Evolutionary conservation across 2,329 filamentous ascomycete genomes (phyloP).

Genomic region (Neonectria sp.): DNA sequence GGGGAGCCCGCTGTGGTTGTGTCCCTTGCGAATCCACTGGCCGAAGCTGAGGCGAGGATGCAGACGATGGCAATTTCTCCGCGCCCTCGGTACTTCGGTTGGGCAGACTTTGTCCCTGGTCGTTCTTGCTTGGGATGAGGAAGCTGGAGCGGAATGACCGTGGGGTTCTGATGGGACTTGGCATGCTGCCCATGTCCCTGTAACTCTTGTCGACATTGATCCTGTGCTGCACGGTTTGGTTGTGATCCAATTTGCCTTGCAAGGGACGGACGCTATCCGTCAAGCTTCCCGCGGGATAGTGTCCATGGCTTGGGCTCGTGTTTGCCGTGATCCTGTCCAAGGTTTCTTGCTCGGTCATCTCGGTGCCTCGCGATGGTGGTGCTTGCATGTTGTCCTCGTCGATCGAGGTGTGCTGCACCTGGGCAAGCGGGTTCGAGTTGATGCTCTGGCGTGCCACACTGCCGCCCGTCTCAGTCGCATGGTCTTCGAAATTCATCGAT

Average conservation of each 20-base stretch:
- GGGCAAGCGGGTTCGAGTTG: constrained; percentile 64
- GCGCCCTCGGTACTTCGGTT: constrained; percentile 76
- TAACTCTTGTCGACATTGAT: constrained; percentile 74
- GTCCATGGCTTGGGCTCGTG: constrained; percentile 78
- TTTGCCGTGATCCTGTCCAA: constrained; percentile 81
- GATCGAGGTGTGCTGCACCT: constrained; percentile 46
- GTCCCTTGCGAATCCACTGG: constrained; percentile 58
- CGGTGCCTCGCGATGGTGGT: constrained; percentile 84
- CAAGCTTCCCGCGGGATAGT: constrained; percentile 72
- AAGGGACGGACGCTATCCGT: constrained; percentile 86
- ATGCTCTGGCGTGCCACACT: constrained; percentile 68
- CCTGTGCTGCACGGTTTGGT: constrained; percentile 58
- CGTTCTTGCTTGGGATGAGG: constrained; percentile 72
- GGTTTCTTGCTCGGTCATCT: constrained; percentile 82
- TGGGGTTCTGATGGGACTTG: constrained; percentile 78
- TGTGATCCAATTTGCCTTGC: constrained; percentile 61
- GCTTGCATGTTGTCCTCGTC: constrained; percentile 68
- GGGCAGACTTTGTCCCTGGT: constrained; percentile 60
- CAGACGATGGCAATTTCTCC: constrained; percentile 86
- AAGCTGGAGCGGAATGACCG: constrained; percentile 85
- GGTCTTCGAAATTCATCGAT: constrained; percentile 55
- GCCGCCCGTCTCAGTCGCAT: constrained; percentile 62
- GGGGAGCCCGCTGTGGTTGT: constrained; percentile 39
- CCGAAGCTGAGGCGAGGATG: constrained; percentile 79
- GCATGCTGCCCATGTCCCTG: constrained; percentile 64